Percentiles rank a stretch among this genome's conserved stretches.
phyloP scores from a whole-genome alignment of 805 yeast species.

The Wickerhamiella spandovensis region DNA sequence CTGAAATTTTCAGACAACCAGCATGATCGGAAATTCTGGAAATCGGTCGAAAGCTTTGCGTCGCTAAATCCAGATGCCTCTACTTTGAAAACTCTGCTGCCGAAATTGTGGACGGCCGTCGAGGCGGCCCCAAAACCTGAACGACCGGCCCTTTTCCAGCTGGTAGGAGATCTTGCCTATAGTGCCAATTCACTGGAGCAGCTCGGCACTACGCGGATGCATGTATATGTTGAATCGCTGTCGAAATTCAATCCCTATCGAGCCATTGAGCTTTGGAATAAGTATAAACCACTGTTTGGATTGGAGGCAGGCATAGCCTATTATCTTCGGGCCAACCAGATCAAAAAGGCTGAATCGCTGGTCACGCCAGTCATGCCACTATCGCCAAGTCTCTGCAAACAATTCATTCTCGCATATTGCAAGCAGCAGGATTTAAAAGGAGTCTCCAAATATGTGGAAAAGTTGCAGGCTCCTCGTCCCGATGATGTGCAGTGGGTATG shows the following conservation, averaged over 20 bases:
- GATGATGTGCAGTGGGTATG: constrained; percentile 12
- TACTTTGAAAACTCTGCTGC: background rate
- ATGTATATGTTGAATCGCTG: constrained; percentile 1
- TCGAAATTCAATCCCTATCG: constrained; percentile 4
- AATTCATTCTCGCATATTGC: constrained; percentile 3
- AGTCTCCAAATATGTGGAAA: constrained; percentile 4
- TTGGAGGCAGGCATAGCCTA: constrained; percentile 2
- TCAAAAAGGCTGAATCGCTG: constrained; percentile 6
- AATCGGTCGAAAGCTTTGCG: background rate
- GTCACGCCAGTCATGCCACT: background rate
- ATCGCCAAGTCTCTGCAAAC: background rate
- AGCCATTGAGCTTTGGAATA: constrained; percentile 10
- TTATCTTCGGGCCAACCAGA: constrained; percentile 8
- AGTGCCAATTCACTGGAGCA: background rate
- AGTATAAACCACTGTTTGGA: background rate
- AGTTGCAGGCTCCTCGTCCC: constrained; percentile 11
- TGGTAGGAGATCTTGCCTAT: constrained; percentile 9
- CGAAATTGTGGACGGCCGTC: background rate
- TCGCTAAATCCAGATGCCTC: background rate
- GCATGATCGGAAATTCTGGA: background rate
- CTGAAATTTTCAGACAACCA: background rate
- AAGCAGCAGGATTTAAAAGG: constrained; percentile 1
- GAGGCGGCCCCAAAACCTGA: background rate
- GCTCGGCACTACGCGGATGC: background rate
- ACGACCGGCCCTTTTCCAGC: background rate